These are phyloP conservation scores for Perilla frutescens DNA, from an alignment of 257 asterid genomes.

Conservation along the genomic window DNA sequence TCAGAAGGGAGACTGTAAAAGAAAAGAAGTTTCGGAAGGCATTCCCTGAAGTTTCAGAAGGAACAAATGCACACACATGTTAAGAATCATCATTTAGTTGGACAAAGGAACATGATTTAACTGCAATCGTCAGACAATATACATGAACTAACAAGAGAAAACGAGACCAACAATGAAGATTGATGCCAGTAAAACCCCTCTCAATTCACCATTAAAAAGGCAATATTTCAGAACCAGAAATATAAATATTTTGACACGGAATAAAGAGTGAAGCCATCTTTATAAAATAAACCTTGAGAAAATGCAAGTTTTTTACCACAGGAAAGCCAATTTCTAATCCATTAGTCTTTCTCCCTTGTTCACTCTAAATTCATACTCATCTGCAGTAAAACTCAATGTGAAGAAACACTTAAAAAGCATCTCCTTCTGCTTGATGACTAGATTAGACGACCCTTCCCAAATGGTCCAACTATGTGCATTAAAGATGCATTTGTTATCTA, in stretches of 20 bases:
- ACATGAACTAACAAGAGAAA: constrained; percentile 12
- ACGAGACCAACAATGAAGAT: not conserved
- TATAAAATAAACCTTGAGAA: not conserved
- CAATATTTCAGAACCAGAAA: constrained; percentile 3
- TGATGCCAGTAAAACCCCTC: constrained; percentile 1
- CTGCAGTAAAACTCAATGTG: constrained; percentile 3
- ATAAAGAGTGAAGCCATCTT: not conserved
- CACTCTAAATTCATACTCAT: constrained; percentile 4
- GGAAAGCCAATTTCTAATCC: constrained; percentile 9
- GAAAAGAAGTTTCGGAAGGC: not conserved
- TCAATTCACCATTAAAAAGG: not conserved
- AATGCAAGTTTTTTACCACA: not conserved
- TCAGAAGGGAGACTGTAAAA: constrained; percentile 29
- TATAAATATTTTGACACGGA: not conserved
- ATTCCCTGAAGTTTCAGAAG: not conserved
- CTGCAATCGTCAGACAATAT: constrained; percentile 19
- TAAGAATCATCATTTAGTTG: not conserved
- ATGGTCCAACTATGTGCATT: not conserved
- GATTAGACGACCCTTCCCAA: not conserved
- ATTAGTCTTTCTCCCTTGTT: not conserved
- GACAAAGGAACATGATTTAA: constrained; percentile 5
- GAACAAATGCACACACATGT: not conserved
- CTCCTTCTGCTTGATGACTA: not conserved
- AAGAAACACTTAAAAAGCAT: not conserved
- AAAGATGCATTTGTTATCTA: not conserved